Evolutionary conservation across 2,329 filamentous ascomycete species (phyloP).

Genomic region (Penicillium sp.): DNA sequence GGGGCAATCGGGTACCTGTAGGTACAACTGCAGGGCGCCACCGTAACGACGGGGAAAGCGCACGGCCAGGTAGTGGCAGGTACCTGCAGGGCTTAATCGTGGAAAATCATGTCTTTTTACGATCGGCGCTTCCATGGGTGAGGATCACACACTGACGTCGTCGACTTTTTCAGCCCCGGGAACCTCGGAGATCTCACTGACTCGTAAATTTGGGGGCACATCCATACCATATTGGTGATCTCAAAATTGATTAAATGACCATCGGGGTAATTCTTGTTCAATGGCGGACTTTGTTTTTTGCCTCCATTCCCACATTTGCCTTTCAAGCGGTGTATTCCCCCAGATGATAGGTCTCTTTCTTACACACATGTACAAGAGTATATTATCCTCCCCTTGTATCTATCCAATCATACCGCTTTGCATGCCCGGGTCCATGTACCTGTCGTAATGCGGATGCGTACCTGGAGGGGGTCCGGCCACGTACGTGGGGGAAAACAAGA

Average conservation of each 20-base stretch:
- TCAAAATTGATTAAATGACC: not conserved
- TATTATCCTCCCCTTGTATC: not conserved
- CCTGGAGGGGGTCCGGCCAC: constrained; percentile 1
- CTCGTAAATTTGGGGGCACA: not conserved
- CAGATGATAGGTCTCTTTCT: constrained; percentile 15
- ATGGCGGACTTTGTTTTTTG: not conserved
- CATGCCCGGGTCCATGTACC: not conserved
- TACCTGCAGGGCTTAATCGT: constrained; percentile 25
- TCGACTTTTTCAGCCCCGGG: constrained; percentile 6
- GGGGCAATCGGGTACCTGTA: constrained; percentile 22
- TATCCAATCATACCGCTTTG: not conserved
- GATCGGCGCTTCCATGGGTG: constrained; percentile 5
- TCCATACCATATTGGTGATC: not conserved
- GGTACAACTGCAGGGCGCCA: constrained; percentile 24
- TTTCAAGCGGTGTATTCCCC: constrained; percentile 21
- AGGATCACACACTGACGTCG: constrained; percentile 17
- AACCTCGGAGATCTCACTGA: not conserved
- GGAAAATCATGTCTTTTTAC: constrained; percentile 15
- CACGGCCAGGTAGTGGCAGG: constrained; percentile 23
- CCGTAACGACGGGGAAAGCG: constrained; percentile 6
- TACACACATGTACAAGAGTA: not conserved
- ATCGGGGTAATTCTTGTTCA: not conserved
- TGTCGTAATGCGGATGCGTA: constrained; percentile 1
- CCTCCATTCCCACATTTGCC: constrained; percentile 15
- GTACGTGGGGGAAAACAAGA: not conserved